phyloP scores from a whole-genome alignment of 1,284 basidiomycete species.

The Ganoderma resinaceum region DNA sequence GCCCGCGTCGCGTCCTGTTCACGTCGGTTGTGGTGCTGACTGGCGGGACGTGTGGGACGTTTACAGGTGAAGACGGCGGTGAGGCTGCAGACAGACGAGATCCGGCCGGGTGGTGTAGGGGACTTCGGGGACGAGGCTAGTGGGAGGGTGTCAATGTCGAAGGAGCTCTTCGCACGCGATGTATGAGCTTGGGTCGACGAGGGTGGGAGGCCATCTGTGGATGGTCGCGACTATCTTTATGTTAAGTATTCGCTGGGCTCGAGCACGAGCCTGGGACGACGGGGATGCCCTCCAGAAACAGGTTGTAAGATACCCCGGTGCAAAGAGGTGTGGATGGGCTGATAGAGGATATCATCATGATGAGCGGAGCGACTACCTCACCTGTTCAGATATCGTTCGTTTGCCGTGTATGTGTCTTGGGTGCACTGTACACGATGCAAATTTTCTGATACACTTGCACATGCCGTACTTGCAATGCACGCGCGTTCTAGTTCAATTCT shows the following conservation, averaged over 20 bases:
- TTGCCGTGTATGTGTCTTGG: no score
- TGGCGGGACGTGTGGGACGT: neutral
- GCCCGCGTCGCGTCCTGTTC: neutral
- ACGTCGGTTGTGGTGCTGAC: neutral
- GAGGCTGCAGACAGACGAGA: neutral
- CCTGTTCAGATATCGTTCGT: no score
- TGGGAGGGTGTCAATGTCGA: neutral
- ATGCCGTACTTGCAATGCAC: no score
- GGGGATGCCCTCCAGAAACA: no score
- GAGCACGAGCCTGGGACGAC: neutral
- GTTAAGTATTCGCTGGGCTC: neutral
- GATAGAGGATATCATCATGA: no score
- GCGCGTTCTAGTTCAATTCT: no score
- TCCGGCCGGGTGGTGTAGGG: neutral
- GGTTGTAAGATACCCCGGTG: no score
- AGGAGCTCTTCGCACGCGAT: neutral
- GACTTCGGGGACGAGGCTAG: neutral
- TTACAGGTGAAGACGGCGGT: neutral
- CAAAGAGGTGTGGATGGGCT: no score
- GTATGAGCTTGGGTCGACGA: neutral
- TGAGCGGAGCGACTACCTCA: no score
- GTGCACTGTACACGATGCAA: no score
- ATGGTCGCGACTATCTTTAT: neutral
- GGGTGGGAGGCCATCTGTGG: neutral
- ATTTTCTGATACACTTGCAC: no score